Base-by-base conservation (phyloP, 2,329 filamentous ascomycete genomes). In the Hymenoscyphus infarciens region DNA sequence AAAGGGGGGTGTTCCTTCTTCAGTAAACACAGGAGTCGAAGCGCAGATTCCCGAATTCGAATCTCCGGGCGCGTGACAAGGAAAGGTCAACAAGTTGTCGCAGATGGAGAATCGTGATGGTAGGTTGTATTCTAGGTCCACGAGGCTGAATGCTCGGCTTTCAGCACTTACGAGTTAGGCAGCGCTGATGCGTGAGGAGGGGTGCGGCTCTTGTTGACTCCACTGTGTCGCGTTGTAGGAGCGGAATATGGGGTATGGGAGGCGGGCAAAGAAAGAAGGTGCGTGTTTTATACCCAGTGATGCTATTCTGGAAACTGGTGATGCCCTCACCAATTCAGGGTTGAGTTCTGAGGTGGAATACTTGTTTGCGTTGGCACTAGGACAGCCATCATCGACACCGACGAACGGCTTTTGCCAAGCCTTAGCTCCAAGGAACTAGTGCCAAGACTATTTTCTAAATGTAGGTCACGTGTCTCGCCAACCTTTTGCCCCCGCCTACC, bases 271-370 rank as follows among this genome's bases (percentile, higher is more conserved):
- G 39, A 22, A 15, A 19, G 42, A 49, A 49, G 42, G 42, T 49
- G 42, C 8, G n/a, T 22, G n/a, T n/a, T 22, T 49, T 49, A 49
- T 49, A 13, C n/a, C 15, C 29, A 31, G 5, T 49, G 42, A 49
- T 49, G 42, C 42, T 19, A 49, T 49, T 25, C 19, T 49, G n/a
- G 42, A 49, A 49, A 49, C 42, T 49, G 19, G 42, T 49, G 42
- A 49, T 49, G 42, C 19, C n/a, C 42, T 49, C 42, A 49, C n/a
- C 8, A 10, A 19, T 49, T 49, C 42, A 49, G 42, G n/a, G n/a
- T n/a, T n/a, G n/a, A n/a, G n/a, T n/a, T n/a, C n/a, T n/a, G n/a
- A n/a, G n/a, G n/a, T 49, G n/a, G 42, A 49, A 49, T 49, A 49
- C 42, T 49, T 19, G n/a, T 49, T 49, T 49, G 42, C n/a, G 42